Evolutionary conservation across 2,329 filamentous ascomycete species (phyloP).

Genomic region (Fusarium newnesense): DNA sequence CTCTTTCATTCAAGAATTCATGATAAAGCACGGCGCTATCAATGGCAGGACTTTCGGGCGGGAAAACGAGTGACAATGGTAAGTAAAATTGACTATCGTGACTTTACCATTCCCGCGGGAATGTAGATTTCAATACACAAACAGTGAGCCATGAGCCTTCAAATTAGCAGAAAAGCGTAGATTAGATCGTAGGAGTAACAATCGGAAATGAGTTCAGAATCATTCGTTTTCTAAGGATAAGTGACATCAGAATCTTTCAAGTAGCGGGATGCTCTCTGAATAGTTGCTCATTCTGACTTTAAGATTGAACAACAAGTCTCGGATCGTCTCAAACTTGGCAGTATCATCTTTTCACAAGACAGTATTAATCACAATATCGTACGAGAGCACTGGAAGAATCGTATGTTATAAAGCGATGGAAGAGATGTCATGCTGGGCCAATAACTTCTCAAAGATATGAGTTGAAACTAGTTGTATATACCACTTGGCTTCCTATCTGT

Average conservation of each 20-base stretch:
- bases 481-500: accelerated
- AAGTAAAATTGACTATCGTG: neutral
- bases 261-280: neutral
- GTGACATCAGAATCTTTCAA: slow-evolving; percentile 5
- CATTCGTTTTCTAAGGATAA: neutral
- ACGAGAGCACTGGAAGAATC: neutral
- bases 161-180: neutral
- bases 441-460: accelerated
- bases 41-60: accelerated
- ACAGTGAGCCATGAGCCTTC: neutral
- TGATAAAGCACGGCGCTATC: neutral
- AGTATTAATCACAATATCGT: neutral
- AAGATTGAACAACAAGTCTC: neutral
- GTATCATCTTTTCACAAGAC: neutral
- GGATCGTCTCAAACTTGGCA: neutral
- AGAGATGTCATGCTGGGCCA: no score
- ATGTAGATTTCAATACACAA: neutral
- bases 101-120: neutral
- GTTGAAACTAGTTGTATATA: neutral
- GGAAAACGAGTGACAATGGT: neutral
- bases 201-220: neutral
- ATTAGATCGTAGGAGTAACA: neutral
- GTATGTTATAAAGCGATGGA: neutral
- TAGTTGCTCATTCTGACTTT: neutral
- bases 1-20: neutral